Evolutionary conservation across 495 filamentous ascomycete genomes (phyloP), one percentile per base, ranked within the genome.

Genomic region (Podospora bellae-mahoneyi): DNA sequence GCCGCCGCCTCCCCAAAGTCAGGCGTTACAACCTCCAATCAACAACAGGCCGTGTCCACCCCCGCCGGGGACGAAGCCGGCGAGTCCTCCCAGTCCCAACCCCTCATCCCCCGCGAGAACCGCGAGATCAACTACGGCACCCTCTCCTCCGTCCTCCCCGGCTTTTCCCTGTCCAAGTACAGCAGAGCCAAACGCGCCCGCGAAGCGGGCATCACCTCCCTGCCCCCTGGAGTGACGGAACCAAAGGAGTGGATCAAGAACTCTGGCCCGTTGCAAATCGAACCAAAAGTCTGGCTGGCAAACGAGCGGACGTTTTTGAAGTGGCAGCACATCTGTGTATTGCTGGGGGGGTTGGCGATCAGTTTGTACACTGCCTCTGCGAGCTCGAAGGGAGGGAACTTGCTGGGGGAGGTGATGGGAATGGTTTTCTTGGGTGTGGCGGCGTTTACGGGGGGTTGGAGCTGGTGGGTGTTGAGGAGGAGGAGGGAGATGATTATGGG

Each of bases 281-380:
- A 99, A 78, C 91, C 92, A 55, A 99, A 99, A 79, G 94, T 99
- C 5, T 99, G 95, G 94, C 90, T 99, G 44, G 95, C 95, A 61
- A 99, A 99, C 76, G 92, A 99, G 80, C 88, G 95, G 59, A 99
- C 95, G 0, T 99, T 97, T 73, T 87, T 99, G 77, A 97, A 97
- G 76, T 99, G 95, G 95, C 90, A 97, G 78, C 93, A 98, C 75
- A 91, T 98, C 70, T 89, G 87, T 64, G 84, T 99, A 27, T 83
- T 98, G 30, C 86, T 98, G 7, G 93, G 92, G 10, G 88, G 87
- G 27, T 78, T 99, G 32, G 91, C 92, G 3, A 80, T 99, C 27
- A 92, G 89, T 55, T 80, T 99, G 34, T 97, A 93, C 78, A 95
- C 94, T 73, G 92, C 95, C 0, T 66, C 66, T 18, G 39, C 39